Percentiles rank a stretch among this genome's conserved stretches.
These are phyloP conservation scores for Phanerodontia chrysosporium DNA, from an alignment of 768 basidiomycete genomes.

Conservation along the genomic window DNA sequence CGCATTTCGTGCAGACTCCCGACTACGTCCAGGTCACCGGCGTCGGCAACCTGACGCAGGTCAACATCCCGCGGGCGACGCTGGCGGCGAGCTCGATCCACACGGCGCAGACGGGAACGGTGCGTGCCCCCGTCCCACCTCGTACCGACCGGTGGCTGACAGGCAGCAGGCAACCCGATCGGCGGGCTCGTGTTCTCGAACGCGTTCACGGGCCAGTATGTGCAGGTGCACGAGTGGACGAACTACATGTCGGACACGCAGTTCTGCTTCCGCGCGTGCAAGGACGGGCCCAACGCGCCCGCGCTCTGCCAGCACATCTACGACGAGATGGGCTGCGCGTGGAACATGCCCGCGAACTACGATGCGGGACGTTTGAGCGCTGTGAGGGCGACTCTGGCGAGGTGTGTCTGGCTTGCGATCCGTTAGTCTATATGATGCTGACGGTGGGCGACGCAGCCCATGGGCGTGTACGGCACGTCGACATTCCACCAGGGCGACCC, in stretches of 20 bases:
- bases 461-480: conserved; percentile 63
- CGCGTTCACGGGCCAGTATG: conserved; percentile 48
- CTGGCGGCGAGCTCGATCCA: conserved; percentile 64
- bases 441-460: conserved; percentile 35
- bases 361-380: conserved; percentile 32
- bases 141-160: not conserved
- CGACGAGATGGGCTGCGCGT: conserved; percentile 51
- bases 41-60: conserved; percentile 55
- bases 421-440: not conserved
- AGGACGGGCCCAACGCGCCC: conserved; percentile 43
- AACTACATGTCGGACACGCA: conserved; percentile 55
- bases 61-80: conserved; percentile 60
- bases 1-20: conserved; percentile 66
- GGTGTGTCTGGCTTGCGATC: conserved; percentile 24
- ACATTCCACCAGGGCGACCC: conserved; percentile 64
- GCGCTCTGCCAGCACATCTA: conserved; percentile 57
- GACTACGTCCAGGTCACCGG: conserved; percentile 73
- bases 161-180: conserved; percentile 43
- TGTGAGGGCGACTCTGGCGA: conserved; percentile 51
- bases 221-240: conserved; percentile 73
- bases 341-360: conserved; percentile 57
- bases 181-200: conserved; percentile 73
- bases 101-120: conserved; percentile 59
- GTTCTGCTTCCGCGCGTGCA: conserved; percentile 75
- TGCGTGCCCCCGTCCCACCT: conserved; percentile 15